Base-by-base conservation (phyloP, 306 rosid genomes). In the Arachis hypogaea region DNA sequence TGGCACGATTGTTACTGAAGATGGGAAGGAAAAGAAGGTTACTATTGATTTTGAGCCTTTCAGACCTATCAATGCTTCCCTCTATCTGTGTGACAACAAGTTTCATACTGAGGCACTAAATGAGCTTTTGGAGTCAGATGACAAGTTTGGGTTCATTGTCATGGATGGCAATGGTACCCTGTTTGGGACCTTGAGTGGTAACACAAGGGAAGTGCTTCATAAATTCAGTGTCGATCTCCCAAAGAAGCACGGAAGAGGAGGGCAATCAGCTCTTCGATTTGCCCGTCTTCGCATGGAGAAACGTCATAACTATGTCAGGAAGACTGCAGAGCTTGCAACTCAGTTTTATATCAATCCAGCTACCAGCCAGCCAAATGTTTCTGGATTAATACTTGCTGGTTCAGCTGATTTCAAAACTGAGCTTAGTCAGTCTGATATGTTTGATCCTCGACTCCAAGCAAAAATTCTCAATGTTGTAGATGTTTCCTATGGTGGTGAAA, bases 201-300 rank as follows among this genome's bases (percentile, higher is more conserved):
- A 92, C 79, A 92, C 97, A 0, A 82, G 97, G 61, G 97, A 92
- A 82, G 93, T 92, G 56, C 93, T 92, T 56, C 97, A 92, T 82
- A 92, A 92, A 64, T 89, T 89, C 66, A 92, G 91, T n/a, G 97
- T 92, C 59, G 97, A 92, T 75, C 91, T 89, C 22, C 97, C 97
- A 51, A 92, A 92, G 90, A 92, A 89, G 49, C 97, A 92, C 11
- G 97, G 97, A 66, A 87, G 96, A 84, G 97, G 97, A 83, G 97
- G 97, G 47, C 97, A 92, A 36, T 92, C 97, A 8, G 97, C 97
- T 7, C 91, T 92, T 5, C 85, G 97, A 28, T 92, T 89, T 83
- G 97, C 97, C 14, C 97, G 96, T 87, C 97, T 92, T 82, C 90
- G 97, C 30, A 92, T 92, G 97, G 97, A 89, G 83, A 92, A 92